Conservation (phyloP, 2,329 filamentous ascomycete genomes). For the Microdochium paspali region DNA sequence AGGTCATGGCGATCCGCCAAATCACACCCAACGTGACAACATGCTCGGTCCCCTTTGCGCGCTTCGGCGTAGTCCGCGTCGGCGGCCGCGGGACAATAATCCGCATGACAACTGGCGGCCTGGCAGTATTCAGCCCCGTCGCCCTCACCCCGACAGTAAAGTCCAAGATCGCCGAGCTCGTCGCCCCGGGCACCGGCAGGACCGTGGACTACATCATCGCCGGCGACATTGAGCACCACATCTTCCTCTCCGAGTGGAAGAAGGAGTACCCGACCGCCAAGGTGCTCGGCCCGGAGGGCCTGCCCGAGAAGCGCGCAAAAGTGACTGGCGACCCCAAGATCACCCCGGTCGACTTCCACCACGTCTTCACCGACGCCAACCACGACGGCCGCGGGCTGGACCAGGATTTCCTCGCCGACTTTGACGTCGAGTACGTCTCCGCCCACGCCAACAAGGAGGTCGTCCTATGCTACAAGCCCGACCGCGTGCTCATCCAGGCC, state of each 20-base stretch:
- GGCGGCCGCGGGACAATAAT: slow-evolving; percentile 83
- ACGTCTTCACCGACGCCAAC: slow-evolving; percentile 54
- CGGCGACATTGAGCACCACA: slow-evolving; percentile 87
- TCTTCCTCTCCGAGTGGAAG: slow-evolving; percentile 83
- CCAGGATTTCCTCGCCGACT: slow-evolving; percentile 73
- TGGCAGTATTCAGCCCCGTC: slow-evolving; percentile 89
- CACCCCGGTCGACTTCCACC: slow-evolving; percentile 47
- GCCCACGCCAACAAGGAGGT: slow-evolving; percentile 78
- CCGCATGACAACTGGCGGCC: slow-evolving; percentile 63
- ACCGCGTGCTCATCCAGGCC: slow-evolving; percentile 72
- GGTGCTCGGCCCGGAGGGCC: slow-evolving; percentile 72
- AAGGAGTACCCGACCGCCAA: slow-evolving; percentile 67
- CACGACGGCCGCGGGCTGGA: slow-evolving; percentile 40
- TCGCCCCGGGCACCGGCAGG: slow-evolving; percentile 34
- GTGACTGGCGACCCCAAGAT: slow-evolving; percentile 45
- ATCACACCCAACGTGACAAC: slow-evolving; percentile 72
- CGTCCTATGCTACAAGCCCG: slow-evolving; percentile 75
- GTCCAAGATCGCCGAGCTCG: slow-evolving; percentile 52
- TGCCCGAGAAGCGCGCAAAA: slow-evolving; percentile 70
- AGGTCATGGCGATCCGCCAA: slow-evolving; percentile 85
- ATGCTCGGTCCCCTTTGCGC: slow-evolving; percentile 73
- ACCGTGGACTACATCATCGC: slow-evolving; percentile 72
- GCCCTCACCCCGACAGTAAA: slow-evolving; percentile 69
- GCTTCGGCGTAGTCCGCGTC: slow-evolving; percentile 70
- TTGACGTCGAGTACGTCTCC: slow-evolving; percentile 76